Percentiles rank a stretch among this genome's conserved stretches.
These are phyloP conservation scores for Akanthomyces lecanii DNA, from an alignment of 2,329 filamentous ascomycete genomes.

Conservation along the genomic window DNA sequence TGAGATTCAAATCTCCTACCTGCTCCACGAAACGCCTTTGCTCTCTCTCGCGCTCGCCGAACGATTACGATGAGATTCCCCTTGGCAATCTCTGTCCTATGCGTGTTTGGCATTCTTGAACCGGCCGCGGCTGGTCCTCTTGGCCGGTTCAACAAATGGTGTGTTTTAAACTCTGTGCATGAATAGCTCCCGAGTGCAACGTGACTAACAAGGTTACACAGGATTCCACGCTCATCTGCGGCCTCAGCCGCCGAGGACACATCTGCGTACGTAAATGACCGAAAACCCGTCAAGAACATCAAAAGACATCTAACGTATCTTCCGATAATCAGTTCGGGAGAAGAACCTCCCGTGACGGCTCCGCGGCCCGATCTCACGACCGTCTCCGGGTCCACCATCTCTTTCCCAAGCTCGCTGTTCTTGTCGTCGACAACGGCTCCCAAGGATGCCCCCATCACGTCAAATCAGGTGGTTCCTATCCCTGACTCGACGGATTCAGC, in stretches of 20 bases:
- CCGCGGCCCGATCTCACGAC: conserved; percentile 19
- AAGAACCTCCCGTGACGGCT: conserved; percentile 17
- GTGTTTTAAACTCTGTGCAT: conserved; percentile 21
- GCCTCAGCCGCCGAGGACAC: background rate
- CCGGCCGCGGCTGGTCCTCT: conserved; percentile 34
- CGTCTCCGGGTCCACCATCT: background rate
- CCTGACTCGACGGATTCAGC: background rate
- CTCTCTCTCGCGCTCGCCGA: background rate
- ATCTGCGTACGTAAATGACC: background rate
- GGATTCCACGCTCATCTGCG: background rate
- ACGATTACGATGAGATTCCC: conserved; percentile 22
- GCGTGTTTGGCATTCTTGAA: conserved; percentile 27
- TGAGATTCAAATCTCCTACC: too few species aligned
- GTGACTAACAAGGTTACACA: background rate
- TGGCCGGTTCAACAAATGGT: conserved; percentile 27
- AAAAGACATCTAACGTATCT: background rate
- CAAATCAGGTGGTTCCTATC: background rate
- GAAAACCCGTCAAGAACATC: background rate
- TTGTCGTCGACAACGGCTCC: background rate
- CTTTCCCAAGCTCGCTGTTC: background rate
- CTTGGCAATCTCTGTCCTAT: conserved; percentile 23
- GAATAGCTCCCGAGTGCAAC: too few species aligned
- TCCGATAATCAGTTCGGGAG: conserved; percentile 14
- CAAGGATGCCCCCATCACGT: background rate
- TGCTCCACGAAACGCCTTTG: too few species aligned